Base-by-base conservation (phyloP, 73 alveolate species). In the Blepharisma japonicum region DNA sequence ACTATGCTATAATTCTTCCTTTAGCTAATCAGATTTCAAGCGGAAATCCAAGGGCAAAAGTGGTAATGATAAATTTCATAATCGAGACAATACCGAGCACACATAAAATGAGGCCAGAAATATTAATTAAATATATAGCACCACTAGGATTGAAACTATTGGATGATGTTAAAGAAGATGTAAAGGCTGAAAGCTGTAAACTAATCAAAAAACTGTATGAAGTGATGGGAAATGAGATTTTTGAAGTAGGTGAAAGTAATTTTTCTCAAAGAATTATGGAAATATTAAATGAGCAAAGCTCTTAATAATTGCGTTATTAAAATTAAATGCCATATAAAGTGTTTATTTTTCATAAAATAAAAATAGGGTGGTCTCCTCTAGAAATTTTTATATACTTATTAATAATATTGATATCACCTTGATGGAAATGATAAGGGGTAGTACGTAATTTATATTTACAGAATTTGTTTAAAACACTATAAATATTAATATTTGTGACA, bases 121-220 rank as follows among this genome's bases (percentile, higher is more conserved):
- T 70, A 9, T 47, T 70, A 18, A 23, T 18, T 47, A 45, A 18
- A 18, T 70, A 39, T 70, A 53, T 53, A 14, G 23, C 23, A 3
- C 68, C 68, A 2, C 18, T 53, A 14, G 23, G 68, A 14, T n/a
- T 20, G 23, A 70, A 70, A 45, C 27, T n/a, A 7, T 2, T 70
- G 77, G 80, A 70, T n/a, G 80, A 70, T 25, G 4, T 5, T 7
- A 70, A 54, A 45, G 55, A 9, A 14, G 80, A 70, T 5, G 66
- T 70, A 54, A 9, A 54, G 39, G 27, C 2, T 70, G 80, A 39
- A 70, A 45, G 5, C 21, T 2, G 4, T 1, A 23, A 45, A 70
- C 11, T 70, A 9, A 48, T 70, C 21, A 21, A 18, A 9, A 18
- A 9, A 9, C 80, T 70, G 11, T 45, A 70, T 45, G n/a, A 70